Evolutionary conservation across 257 asterid genomes (phyloP), one percentile per base, ranked within the genome.

Genomic region (Marsdenia floribunda): DNA sequence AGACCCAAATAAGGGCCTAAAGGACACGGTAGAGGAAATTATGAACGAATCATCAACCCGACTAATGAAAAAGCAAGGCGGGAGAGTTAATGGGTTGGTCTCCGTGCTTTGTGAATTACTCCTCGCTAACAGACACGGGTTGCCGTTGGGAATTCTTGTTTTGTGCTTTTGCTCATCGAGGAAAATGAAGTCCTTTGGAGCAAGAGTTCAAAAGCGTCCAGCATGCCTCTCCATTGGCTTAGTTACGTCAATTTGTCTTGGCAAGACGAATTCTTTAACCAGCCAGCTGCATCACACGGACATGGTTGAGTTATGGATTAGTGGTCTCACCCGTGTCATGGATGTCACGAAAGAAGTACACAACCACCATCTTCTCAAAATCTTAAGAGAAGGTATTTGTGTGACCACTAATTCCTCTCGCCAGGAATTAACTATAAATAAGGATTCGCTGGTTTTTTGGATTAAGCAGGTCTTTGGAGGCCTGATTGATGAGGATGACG

Each of bases 291-390:
- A 76, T 21, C 66, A 75, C 19, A 3, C 71, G 0, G 55, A 73
- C 18, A 80, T 84, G 88, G 88, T 76, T 1, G 87, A 86, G 9
- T 73, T 84, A 26, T 84, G 84, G 84, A 68, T 86, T 75, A 1
- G 33, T 29, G 88, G 86, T 1, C 60, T 77, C 50, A 40, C 67
- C 19, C 74, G 37, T 10, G 71, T 84, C 5, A 9, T 46, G 7
- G 63, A 77, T 67, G 35, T 74, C 0, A 58, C 74, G 0, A 33
- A 26, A 47, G 73, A 67, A 68, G 66, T 81, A 1, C 38, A 42
- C 19, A 14, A 29, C 18, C 38, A 70, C 21, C 22, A 29, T 29
- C 33, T 82, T 1, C 70, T 77, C 6, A 33, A 68, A 8, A 13
- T n/a, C 12, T 50, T 86, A 35, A 64, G 57, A 14, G 78, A 78